Base-by-base conservation (phyloP, 1,284 basidiomycete genomes). In the Marasmius sp. region DNA sequence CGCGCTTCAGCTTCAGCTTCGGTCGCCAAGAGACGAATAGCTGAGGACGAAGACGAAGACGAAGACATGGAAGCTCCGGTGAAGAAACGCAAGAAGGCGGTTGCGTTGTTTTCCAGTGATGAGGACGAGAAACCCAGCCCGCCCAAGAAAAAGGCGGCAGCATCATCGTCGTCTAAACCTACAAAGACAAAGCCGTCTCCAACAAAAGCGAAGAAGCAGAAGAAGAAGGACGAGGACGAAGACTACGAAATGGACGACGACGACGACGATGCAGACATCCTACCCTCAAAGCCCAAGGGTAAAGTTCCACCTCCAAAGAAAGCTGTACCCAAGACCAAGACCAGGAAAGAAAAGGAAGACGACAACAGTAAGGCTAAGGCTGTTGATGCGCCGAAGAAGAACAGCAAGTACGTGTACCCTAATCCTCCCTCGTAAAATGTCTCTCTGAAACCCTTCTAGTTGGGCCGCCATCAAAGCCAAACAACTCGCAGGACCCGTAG, bases 401-500 rank as follows among this genome's bases (percentile, higher is more conserved):
- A 79, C 64, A 61, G 68, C 60, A 76, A 75, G 72, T 75, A 59
- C 20, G 69, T 66, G 9, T 18, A 14, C 7, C 53, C 48, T 51
- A 49, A 10, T 58, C 6, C 39, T 27, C 12, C n/a, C n/a, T n/a
- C n/a, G n/a, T n/a, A n/a, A n/a, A n/a, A n/a, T n/a, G n/a, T n/a
- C n/a, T 16, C 14, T 14, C 27, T 33, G 34, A 3, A 18, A 38
- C 8, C 20, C 20, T 51, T 54, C 56, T 68, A 90, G 88, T 69
- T 91, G 87, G 85, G 82, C 79, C 45, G 84, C 85, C 0, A 82
- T 86, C 36, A 85, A 83, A 61, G 85, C 86, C 1, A 88, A 89
- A 1, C 86, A 86, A 60, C 75, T 84, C 1, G 85, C 88, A 0
- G 92, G 92, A 0, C 95, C 94, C 0, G 74, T 81, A 1, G 87